A percentile compares a stretch with the other conserved stretches of the same genome.
phyloP scores from a whole-genome alignment of 805 yeast genomes.

The Metschnikowia amazonensis region DNA sequence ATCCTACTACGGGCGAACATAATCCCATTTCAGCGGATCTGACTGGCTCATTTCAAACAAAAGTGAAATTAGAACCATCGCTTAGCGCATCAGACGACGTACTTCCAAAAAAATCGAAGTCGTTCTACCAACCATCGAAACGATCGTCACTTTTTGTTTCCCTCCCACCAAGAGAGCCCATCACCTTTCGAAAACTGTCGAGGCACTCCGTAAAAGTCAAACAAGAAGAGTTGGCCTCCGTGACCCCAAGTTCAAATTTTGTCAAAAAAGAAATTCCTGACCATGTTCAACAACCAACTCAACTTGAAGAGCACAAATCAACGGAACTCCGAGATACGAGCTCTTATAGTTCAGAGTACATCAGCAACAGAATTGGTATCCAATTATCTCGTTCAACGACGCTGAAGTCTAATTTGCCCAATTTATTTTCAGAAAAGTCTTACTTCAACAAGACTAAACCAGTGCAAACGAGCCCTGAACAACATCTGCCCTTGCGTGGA shows the following conservation, averaged over 20 bases:
- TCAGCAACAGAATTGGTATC: slow-evolving; percentile 2
- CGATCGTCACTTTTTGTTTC: slow-evolving; percentile 34
- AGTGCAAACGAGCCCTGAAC: neutral
- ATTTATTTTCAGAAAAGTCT: slow-evolving; percentile 2
- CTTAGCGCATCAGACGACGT: neutral
- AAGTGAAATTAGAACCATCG: slow-evolving; percentile 1
- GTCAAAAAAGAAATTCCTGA: neutral
- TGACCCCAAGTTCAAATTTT: neutral
- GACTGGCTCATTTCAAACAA: neutral
- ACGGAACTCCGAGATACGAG: neutral
- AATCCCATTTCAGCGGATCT: neutral
- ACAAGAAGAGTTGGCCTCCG: neutral
- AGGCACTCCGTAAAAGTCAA: slow-evolving; percentile 16
- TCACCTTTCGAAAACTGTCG: slow-evolving; percentile 15
- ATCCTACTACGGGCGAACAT: neutral
- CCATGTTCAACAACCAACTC: neutral
- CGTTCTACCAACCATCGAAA: slow-evolving; percentile 24
- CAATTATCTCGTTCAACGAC: slow-evolving; percentile 1
- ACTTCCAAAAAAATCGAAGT: neutral
- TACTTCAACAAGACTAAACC: slow-evolving; percentile 3
- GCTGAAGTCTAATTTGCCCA: neutral
- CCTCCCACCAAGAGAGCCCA: slow-evolving; percentile 38
- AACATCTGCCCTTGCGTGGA: neutral
- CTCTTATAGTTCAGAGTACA: neutral
- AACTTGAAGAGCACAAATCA: neutral